Conservation (phyloP, 495 filamentous ascomycete species). For the Penicillium manginii region DNA sequence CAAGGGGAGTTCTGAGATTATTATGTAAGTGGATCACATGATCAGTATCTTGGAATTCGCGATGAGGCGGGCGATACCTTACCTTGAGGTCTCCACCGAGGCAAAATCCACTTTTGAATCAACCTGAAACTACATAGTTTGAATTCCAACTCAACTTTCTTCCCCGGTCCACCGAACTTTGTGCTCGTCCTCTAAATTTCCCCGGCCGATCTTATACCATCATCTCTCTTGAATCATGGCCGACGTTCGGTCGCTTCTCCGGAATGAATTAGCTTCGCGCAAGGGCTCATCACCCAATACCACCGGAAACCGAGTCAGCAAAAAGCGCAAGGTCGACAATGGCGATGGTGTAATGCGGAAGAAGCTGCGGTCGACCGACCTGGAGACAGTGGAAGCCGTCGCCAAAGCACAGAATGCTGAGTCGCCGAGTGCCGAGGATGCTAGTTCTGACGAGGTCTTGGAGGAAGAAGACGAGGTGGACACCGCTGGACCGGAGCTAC, state of each 20-base stretch:
- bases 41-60: background rate
- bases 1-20: constrained; percentile 5
- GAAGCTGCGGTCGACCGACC: constrained; percentile 45
- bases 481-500: constrained; percentile 29
- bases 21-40: constrained; percentile 26
- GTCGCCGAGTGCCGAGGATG: constrained; percentile 30
- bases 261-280: constrained; percentile 77
- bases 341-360: constrained; percentile 52
- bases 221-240: constrained; percentile 60
- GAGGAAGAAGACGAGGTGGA: constrained; percentile 30
- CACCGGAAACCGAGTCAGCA: constrained; percentile 48
- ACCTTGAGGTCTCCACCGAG: constrained; percentile 24
- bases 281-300: constrained; percentile 58
- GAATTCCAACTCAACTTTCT: constrained; percentile 4
- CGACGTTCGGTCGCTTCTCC: constrained; percentile 80
- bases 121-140: constrained; percentile 18
- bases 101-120: constrained; percentile 27
- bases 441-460: constrained; percentile 26
- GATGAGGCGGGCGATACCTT: too few relatives aligned
- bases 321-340: constrained; percentile 61
- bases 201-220: background rate
- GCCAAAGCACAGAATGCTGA: constrained; percentile 23
- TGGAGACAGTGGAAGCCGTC: constrained; percentile 29
- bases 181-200: background rate
- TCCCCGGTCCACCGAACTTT: background rate